Evolutionary conservation across 2,329 filamentous ascomycete genomes (phyloP), one percentile per base, ranked within the genome.

Genomic region (Talaromyces atroroseus): DNA sequence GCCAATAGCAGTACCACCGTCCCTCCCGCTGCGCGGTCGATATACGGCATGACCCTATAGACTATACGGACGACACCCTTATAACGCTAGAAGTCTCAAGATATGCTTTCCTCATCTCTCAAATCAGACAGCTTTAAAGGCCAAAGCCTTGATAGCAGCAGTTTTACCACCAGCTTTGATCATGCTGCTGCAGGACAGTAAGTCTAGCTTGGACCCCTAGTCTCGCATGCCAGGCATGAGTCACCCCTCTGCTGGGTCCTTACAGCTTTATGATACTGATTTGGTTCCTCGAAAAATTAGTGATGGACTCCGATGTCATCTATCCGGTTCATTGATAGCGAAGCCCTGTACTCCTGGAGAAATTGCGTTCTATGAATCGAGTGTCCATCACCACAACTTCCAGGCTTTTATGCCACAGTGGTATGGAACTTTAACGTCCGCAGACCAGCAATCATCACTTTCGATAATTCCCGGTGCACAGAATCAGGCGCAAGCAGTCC

Each of bases 301-400:
- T 75, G 92, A 95, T 63, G 94, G 94, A 62, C 92, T 95, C 48
- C 83, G 95, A 65, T 91, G 87, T 68, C 90, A 95, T 67, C 79
- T 82, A 55, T 85, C 89, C 53, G 94, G 94, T 69, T 84, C 88
- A 61, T 79, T 97, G 34, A 89, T 99, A 70, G 90, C 96, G 69
- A 99, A 99, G 74, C 94, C 94, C 18, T 97, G 92, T 72, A 95
- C 89, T 0, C 76, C 84, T 60, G 80, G 85, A 61, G 94, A 99
- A 75, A 84, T 97, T 65, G 81, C 85, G 46, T 99, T 99, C 73
- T 99, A 99, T 78, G 84, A 96, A 70, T 83, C 84, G 40, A 86
- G 57, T 21, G 73, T 81, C 34, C 74, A 80, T 21, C 87, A 95
- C 68, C 83, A 85, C 29, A 83, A 86, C 1, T 90, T 97, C 65